phyloP scores from a whole-genome alignment of 2,329 filamentous ascomycete genomes.

The Aspergillus niger region DNA sequence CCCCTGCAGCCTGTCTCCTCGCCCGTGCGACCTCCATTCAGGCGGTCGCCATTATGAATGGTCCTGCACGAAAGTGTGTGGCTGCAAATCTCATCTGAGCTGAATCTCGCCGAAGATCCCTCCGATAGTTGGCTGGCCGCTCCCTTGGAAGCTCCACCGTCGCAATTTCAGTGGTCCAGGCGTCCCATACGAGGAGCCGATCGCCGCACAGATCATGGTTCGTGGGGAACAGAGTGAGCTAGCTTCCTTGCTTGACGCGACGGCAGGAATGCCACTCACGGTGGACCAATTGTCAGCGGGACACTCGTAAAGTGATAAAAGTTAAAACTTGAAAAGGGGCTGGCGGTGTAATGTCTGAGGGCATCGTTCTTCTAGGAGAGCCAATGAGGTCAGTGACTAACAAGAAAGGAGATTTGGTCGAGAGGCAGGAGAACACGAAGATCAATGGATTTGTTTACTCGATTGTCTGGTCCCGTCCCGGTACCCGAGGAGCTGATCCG shows the following conservation, averaged over 20 bases:
- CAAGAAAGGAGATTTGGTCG: not conserved
- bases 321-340: not conserved
- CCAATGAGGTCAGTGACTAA: not conserved
- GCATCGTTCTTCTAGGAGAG: not conserved
- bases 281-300: constrained; percentile 17
- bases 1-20: constrained; percentile 2
- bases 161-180: constrained; percentile 13
- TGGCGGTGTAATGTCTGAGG: not conserved
- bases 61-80: constrained; percentile 10
- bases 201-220: constrained; percentile 29
- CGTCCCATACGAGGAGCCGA: constrained; percentile 14
- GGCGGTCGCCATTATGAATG: constrained; percentile 7
- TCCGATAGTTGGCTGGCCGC: constrained; percentile 17
- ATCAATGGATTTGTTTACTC: not conserved
- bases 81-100: constrained; percentile 21
- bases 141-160: constrained; percentile 11
- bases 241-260: constrained; percentile 16
- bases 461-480: not conserved
- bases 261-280: constrained; percentile 14
- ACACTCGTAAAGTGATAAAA: not conserved
- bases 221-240: constrained; percentile 16
- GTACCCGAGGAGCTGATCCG: not conserved
- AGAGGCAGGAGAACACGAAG: not conserved
- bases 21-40: constrained; percentile 15
- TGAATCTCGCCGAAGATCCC: constrained; percentile 20